Percentiles rank a stretch among this genome's conserved stretches.
Conservation (phyloP, 352 stramenopile species). For the Thraustotheca clavata region DNA sequence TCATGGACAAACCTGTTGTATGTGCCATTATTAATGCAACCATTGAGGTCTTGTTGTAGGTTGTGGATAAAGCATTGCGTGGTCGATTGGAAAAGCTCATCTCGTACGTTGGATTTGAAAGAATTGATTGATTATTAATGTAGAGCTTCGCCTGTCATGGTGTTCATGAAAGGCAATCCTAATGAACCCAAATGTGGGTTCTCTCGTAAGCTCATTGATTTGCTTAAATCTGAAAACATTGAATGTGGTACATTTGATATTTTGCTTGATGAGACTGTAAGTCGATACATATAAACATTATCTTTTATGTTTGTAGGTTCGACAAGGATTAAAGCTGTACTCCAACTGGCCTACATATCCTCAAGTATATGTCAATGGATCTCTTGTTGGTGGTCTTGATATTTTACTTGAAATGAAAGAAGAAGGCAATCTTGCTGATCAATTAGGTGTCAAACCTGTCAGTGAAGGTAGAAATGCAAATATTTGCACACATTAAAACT, state of each 20-base stretch:
- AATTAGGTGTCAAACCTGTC: slow-evolving; percentile 40
- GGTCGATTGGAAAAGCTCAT: slow-evolving; percentile 78
- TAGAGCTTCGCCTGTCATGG: slow-evolving; percentile 87
- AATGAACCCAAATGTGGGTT: slow-evolving; percentile 94
- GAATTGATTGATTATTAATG: neutral
- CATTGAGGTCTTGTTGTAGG: slow-evolving; percentile 13
- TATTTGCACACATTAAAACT: neutral
- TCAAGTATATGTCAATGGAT: slow-evolving; percentile 96
- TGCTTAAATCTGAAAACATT: slow-evolving; percentile 90
- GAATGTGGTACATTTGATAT: slow-evolving; percentile 97
- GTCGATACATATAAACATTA: neutral
- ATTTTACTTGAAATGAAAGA: slow-evolving; percentile 96
- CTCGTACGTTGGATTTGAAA: slow-evolving; percentile 30
- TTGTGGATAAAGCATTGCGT: slow-evolving; percentile 47
- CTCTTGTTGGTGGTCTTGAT: slow-evolving; percentile 95
- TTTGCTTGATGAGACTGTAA: slow-evolving; percentile 90
- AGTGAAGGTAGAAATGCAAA: slow-evolving; percentile 6
- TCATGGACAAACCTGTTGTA: slow-evolving; percentile 20
- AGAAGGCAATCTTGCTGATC: slow-evolving; percentile 58
- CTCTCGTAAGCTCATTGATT: slow-evolving; percentile 88
- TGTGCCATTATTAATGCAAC: neutral
- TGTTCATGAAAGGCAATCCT: slow-evolving; percentile 99
- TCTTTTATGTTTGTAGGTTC: slow-evolving; percentile 52
- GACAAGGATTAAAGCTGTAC: slow-evolving; percentile 94
- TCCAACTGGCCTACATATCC: slow-evolving; percentile 98